Evolutionary conservation across 2,329 filamentous ascomycete genomes (phyloP), one percentile per base, ranked within the genome.

Genomic region (Exophiala bonariae): DNA sequence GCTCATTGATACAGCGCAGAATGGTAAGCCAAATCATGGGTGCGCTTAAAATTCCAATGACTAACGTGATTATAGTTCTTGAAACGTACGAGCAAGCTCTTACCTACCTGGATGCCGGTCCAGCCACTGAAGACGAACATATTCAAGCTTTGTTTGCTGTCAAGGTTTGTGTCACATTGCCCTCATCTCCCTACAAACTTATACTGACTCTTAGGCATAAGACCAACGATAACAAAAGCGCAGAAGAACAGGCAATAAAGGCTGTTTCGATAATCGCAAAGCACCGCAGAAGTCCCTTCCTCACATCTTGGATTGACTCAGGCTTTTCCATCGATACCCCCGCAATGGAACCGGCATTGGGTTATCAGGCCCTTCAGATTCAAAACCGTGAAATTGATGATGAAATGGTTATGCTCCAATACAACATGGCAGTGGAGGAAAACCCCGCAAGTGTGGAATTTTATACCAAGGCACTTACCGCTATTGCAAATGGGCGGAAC

Each of bases 1-100:
- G 33, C 80, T 88, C 42, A 72, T 76, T 53, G 72, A 75, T 38
- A 76, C 79, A 35, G 80, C 83, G 3, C 74, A 79, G 57, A 77
- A 79, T 59, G 74, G 74, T 70, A 60, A 60, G 66, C 65, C 37
- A 31, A 31, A 41, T n/a, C 11, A 22, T 9, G 13, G 22, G 10
- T 36, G 8, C 34, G 14, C 8, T 44, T 16, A 32, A 36, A 28
- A 49, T 23, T 50, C 41, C 43, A n/a, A 35, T 32, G 38, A 33
- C 49, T 44, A 41, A 53, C 44, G 31, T 17, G 13, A 8, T 16
- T 32, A 40, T 50, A 74, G 72, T 72, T 11, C 72, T 85, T 20
- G 76, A 83, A 51, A 82, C 76, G n/a, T 77, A 80, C 45, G 75
- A 81, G 36, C 80, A 86, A 60, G 85, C 85, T 1, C 70, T 85